Conservation (phyloP, 179 eudicot genomes). For the Patellifolia procumbens region DNA sequence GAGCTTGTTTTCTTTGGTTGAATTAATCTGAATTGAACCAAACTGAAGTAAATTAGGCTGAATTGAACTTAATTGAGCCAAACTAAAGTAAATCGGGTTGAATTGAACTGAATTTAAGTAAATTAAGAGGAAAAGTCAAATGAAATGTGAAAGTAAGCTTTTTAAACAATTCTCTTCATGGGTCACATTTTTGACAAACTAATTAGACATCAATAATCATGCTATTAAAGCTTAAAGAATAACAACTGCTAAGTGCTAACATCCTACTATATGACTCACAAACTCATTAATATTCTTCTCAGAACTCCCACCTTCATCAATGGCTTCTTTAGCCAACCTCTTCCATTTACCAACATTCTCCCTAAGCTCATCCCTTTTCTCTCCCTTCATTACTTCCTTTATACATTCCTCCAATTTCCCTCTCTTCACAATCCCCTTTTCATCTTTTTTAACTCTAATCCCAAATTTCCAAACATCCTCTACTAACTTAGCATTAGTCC, state of each 20-base stretch:
- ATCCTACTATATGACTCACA: constrained; percentile 23
- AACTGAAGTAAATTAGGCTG: too few species aligned
- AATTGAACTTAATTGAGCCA: too few species aligned
- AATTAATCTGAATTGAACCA: too few species aligned
- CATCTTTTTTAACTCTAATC: constrained; percentile 27
- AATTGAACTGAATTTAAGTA: too few species aligned
- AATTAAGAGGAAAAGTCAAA: too few species aligned
- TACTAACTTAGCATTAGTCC: constrained; percentile 44
- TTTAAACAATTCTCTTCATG: too few species aligned
- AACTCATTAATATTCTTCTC: constrained; percentile 41
- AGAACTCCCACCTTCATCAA: constrained; percentile 44
- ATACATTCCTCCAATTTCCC: constrained; percentile 24
- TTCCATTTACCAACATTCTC: constrained; percentile 37
- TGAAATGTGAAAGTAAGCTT: too few species aligned
- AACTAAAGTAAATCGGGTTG: too few species aligned
- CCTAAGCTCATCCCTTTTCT: constrained; percentile 26
- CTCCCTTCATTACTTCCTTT: constrained; percentile 40
- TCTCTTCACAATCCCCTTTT: constrained; percentile 29
- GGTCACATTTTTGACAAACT: too few species aligned
- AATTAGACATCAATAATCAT: too few species aligned
- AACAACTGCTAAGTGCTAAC: not conserved
- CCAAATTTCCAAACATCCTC: constrained; percentile 54
- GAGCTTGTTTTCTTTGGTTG: too few species aligned
- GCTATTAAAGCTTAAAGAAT: too few species aligned
- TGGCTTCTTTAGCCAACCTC: constrained; percentile 40